Base-by-base conservation (phyloP, 192 early-diverging fungal genomes). In the Chytriomyces hyalinus region DNA sequence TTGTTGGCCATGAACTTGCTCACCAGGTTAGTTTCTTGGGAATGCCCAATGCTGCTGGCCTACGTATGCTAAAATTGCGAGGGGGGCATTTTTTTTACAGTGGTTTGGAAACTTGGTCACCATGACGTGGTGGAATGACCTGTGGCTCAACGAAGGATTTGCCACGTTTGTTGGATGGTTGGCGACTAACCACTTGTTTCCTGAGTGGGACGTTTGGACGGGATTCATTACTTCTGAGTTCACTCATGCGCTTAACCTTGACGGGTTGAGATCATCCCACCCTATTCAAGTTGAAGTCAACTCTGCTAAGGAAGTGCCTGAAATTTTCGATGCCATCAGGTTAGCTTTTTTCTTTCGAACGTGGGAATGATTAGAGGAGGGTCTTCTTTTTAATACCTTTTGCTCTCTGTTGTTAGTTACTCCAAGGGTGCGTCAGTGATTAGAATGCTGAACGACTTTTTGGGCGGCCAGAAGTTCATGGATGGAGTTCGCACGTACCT, bases 141-240 rank as follows among this genome's bases (percentile, higher is more conserved):
- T 73, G 61, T 75, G 95, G 95, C 94, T 97, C 53, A 57, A 57
- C 53, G 53, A 20, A 13, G 53, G 53, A 36, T 98, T 98, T 84
- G 97, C 97, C 46, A 97, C 97, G 6, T 98, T 95, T 92, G 95
- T 96, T 22, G 96, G 95, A 46, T 92, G 89, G 78, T 79, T 96
- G 68, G 95, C 93, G 26, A 91, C 92, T 10, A 94, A 61, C 57
- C 59, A 53, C 65, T 43, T 80, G 76, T 75, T 84, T 95, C 97
- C 97, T 46, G 95, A 96, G 59, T 97, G 95, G 94, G 91, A 96
- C 78, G 85, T 95, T 26, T 98, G 94, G 93, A 96, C 94, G 11
- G 84, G 89, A 8, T 97, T 96, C 80, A 88, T 96, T 36, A 89
- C 86, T 46, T 90, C 91, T 61, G 96, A 93, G 86, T 89, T 94